Evolutionary conservation across 768 basidiomycete genomes (phyloP).

Genomic region (Naematelia aurantialba): DNA sequence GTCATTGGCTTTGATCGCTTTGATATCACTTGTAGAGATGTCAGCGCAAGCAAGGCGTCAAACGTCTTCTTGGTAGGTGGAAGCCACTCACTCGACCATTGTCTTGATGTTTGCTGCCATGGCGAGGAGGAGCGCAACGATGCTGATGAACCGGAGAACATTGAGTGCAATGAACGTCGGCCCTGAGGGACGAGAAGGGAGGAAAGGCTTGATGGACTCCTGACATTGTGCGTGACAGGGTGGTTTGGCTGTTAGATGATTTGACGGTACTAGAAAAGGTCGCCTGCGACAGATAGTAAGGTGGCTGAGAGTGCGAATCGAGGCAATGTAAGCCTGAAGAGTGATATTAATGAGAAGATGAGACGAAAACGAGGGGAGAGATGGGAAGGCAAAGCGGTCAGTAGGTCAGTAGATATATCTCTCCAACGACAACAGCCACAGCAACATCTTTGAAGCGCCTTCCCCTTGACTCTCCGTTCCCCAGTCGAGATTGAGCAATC

Average conservation of each 20-base stretch:
- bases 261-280: no score
- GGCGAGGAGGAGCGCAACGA: conserved; percentile 72
- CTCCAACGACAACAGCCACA: not conserved
- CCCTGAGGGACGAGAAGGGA: conserved; percentile 37
- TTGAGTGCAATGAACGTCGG: conserved; percentile 60
- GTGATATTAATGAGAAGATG: not conserved
- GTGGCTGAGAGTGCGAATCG: not conserved
- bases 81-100: conserved; percentile 39
- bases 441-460: not conserved
- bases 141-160: conserved; percentile 68
- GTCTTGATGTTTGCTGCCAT: conserved; percentile 62
- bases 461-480: not conserved
- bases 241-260: no score
- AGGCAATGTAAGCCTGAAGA: not conserved
- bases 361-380: not conserved
- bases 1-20: conserved; percentile 35
- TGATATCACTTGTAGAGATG: conserved; percentile 36
- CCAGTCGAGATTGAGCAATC: no score
- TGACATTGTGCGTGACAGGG: conserved; percentile 13
- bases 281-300: not conserved
- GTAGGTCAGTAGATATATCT: not conserved
- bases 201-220: conserved; percentile 28
- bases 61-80: not conserved
- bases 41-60: not conserved
- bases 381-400: not conserved